A percentile compares a stretch with the other conserved stretches of the same genome.
These are phyloP conservation scores for Cinnamomum micranthum DNA, from an alignment of 164 flowering plant species.

Conservation along the genomic window DNA sequence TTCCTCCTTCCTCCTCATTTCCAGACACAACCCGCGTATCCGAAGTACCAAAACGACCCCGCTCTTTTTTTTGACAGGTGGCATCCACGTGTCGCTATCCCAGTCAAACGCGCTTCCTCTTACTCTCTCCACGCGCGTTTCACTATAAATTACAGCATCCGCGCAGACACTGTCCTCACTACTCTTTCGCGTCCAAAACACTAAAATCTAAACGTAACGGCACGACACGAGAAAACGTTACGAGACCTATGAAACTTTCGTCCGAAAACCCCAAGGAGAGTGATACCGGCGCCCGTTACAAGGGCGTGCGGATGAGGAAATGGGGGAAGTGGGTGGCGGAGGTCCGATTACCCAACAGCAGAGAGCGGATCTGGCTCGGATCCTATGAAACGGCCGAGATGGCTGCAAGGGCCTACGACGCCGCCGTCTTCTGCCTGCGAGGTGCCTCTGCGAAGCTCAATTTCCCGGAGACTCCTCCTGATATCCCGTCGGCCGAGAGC, in stretches of 20 bases:
- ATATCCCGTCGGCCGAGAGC: constrained; percentile 15
- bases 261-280: neutral
- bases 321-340: constrained; percentile 55
- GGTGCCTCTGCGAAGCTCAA: constrained; percentile 34
- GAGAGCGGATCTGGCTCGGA: constrained; percentile 44
- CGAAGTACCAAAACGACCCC: too few relatives aligned
- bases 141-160: neutral
- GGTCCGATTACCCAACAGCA: constrained; percentile 38
- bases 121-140: neutral
- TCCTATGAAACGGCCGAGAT: constrained; percentile 39
- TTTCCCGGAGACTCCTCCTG: constrained; percentile 34
- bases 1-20: too few relatives aligned
- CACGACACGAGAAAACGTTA: too few relatives aligned
- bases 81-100: too few relatives aligned
- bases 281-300: constrained; percentile 12
- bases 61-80: too few relatives aligned
- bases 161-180: too few relatives aligned
- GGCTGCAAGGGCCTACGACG: constrained; percentile 49
- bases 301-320: constrained; percentile 46
- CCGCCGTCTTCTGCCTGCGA: constrained; percentile 36
- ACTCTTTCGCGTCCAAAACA: too few relatives aligned
- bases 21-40: too few relatives aligned
- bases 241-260: neutral
- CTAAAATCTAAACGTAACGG: too few relatives aligned
- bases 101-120: neutral